Evolutionary conservation across 2,329 filamentous ascomycete genomes (phyloP), one percentile per base, ranked within the genome.

Genomic region (Diaporthe caulivora): DNA sequence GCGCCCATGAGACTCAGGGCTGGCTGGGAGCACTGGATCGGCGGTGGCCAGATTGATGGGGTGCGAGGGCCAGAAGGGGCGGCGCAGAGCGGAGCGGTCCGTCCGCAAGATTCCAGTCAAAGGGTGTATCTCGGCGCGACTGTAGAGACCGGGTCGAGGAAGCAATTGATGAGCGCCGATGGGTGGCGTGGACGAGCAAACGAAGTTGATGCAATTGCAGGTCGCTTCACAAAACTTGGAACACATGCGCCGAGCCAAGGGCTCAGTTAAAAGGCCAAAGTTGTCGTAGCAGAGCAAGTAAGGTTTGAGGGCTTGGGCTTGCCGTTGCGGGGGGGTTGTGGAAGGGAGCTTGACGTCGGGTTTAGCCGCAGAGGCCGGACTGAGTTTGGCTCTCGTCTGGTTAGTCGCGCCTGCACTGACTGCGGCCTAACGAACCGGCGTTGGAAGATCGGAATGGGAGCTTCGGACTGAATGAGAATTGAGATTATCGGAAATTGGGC

Each of bases 321-420:
- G 60, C 40, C 42, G 51, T 49, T 51, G 68, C 44, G 54, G 37
- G 54, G 51, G 37, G 58, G 31, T 24, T 47, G 62, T 51, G 55
- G 60, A 64, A 72, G 70, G 70, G 60, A 71, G 68, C 62, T 70
- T 70, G 69, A 57, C 40, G 62, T 64, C 62, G 72, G 72, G 55
- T 54, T 72, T 64, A 69, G 62, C 70, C 72, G 72, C 72, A 65
- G 51, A 69, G 42, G 70, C 70, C 70, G 55, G 55, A 55, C 70
- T 69, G 62, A 58, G 70, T 60, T 68, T 58, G 42, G 70, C 51
- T 68, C 62, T 74, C 29, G 47, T 68, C 47, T 58, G 34, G 44
- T 65, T 74, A 68, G 54, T 72, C 69, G 72, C 70, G 58, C 64
- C 58, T 62, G 55, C 70, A 57, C 73, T 70, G 55, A 55, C 70